Conservation (phyloP, 768 basidiomycete species). For the Suillus luteus region DNA sequence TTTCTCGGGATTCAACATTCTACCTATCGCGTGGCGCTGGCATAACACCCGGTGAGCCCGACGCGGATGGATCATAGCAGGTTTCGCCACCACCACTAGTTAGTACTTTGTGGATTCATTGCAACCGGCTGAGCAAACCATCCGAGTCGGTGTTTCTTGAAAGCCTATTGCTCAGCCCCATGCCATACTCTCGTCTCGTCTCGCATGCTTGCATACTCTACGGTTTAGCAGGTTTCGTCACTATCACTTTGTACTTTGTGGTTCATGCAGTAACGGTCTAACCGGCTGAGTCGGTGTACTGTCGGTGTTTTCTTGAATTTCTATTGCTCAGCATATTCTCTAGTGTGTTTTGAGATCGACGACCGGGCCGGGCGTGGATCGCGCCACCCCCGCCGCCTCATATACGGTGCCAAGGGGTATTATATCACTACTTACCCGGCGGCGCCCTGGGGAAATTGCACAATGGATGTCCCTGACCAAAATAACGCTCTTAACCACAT, state of each 20-base stretch:
- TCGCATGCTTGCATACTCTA: no score
- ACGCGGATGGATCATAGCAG: background rate
- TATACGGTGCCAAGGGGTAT: constrained; percentile 39
- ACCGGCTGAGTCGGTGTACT: no score
- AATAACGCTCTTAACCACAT: no score
- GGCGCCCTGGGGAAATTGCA: constrained; percentile 55
- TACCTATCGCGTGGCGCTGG: background rate
- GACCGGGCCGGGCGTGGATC: background rate
- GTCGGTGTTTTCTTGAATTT: background rate
- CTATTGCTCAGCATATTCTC: background rate
- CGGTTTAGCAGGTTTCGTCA: no score
- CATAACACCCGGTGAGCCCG: background rate
- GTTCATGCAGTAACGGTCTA: background rate
- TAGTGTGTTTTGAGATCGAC: background rate
- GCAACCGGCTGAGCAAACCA: no score
- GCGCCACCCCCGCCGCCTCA: constrained; percentile 22
- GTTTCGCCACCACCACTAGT: background rate
- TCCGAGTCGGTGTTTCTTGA: background rate
- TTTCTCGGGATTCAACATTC: background rate
- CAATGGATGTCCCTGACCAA: constrained; percentile 44
- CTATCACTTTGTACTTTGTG: no score
- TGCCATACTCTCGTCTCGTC: no score
- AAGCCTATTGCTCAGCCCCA: background rate
- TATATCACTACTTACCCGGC: constrained; percentile 17
- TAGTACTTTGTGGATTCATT: no score